Percentiles rank a stretch among this genome's conserved stretches.
Evolutionary conservation across 805 yeast species (phyloP).

Genomic region (Kodamaea leandrae): DNA sequence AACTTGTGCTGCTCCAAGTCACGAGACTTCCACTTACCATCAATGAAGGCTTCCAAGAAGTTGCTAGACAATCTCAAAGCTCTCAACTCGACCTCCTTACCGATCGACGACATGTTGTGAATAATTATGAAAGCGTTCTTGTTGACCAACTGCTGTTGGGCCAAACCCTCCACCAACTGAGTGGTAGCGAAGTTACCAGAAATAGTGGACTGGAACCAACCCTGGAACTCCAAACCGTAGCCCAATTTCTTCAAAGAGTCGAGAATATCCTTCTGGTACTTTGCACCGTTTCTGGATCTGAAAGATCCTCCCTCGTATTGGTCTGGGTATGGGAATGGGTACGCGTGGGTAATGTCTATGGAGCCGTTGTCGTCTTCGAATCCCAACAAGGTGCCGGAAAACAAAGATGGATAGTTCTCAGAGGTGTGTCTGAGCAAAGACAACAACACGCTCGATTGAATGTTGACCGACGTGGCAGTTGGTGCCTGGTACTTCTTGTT

Average conservation of each 20-base stretch:
- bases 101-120: constrained; percentile 68
- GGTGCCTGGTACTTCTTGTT: constrained; percentile 30
- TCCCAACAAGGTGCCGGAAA: constrained; percentile 75
- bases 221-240: constrained; percentile 67
- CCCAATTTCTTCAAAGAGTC: constrained; percentile 60
- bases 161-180: constrained; percentile 66
- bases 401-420: constrained; percentile 58
- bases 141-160: constrained; percentile 56
- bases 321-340: constrained; percentile 67
- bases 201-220: constrained; percentile 75
- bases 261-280: constrained; percentile 67
- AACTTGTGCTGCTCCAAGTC: constrained; percentile 58
- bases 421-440: constrained; percentile 67
- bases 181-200: constrained; percentile 69
- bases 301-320: constrained; percentile 63
- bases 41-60: constrained; percentile 55
- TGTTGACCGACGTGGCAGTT: constrained; percentile 39
- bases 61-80: constrained; percentile 66
- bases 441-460: constrained; percentile 52
- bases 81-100: constrained; percentile 62
- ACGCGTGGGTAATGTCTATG: constrained; percentile 56
- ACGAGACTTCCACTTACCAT: constrained; percentile 64
- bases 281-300: constrained; percentile 57
- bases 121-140: constrained; percentile 57
- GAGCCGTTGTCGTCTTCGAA: constrained; percentile 55